Conservation (phyloP, 371 early-diverging fungal genomes). For the Actinomucor elegans region DNA sequence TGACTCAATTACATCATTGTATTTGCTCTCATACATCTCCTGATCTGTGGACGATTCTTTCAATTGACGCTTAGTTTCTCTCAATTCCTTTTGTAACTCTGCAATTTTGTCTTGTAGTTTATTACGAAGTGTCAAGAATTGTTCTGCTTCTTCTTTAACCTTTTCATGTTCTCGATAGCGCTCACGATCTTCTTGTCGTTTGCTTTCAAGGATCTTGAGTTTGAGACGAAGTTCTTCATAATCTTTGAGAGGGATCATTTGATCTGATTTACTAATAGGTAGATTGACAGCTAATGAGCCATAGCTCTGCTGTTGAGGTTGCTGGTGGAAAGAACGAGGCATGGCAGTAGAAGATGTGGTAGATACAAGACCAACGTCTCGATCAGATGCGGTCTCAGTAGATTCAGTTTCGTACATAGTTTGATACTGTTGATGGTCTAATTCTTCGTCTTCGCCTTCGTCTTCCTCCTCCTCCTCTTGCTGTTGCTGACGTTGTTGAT, state of each 20-base stretch:
- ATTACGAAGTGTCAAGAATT: constrained; percentile 62
- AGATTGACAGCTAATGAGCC: constrained; percentile 30
- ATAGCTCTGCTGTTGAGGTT: constrained; percentile 24
- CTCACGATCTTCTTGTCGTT: constrained; percentile 83
- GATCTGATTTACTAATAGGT: constrained; percentile 41
- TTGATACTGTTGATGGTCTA: constrained; percentile 1
- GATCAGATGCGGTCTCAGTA: background rate
- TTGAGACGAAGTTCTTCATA: constrained; percentile 84
- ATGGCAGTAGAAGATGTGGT: constrained; percentile 12
- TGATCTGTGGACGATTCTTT: constrained; percentile 60
- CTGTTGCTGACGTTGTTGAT: constrained; percentile 5
- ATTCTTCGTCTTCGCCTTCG: constrained; percentile 17
- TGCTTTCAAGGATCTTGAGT: constrained; percentile 75
- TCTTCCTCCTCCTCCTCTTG: constrained; percentile 8
- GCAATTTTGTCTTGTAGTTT: constrained; percentile 72
- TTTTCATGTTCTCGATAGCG: constrained; percentile 71
- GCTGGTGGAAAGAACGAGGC: constrained; percentile 9
- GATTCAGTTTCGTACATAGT: constrained; percentile 3
- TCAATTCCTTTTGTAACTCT: constrained; percentile 74
- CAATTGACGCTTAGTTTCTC: constrained; percentile 58
- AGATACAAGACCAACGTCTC: constrained; percentile 2
- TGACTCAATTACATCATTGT: constrained; percentile 71
- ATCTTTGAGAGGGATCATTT: constrained; percentile 64
- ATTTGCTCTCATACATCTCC: constrained; percentile 64
- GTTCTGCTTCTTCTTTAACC: constrained; percentile 73